Percentiles rank a stretch among this genome's conserved stretches.
phyloP scores from a whole-genome alignment of 1,284 basidiomycete genomes.

The Puccinia triticina region DNA sequence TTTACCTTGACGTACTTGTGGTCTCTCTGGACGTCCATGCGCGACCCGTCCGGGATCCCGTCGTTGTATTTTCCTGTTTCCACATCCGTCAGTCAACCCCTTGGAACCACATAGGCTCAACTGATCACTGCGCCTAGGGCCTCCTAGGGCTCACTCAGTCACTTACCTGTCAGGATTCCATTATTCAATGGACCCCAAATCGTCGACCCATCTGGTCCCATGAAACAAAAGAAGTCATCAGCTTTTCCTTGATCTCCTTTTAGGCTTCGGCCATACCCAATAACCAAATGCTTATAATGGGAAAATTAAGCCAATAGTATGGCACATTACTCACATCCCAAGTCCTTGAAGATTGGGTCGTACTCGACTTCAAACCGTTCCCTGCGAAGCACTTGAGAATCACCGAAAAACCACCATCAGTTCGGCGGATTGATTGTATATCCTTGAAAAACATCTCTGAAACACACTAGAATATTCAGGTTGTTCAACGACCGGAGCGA shows the following conservation, averaged over 20 bases:
- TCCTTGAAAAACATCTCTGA: not conserved
- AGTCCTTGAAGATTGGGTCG: slow-evolving; percentile 56
- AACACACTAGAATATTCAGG: slow-evolving; percentile 64
- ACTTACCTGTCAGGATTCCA: slow-evolving; percentile 63
- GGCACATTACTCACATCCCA: slow-evolving; percentile 51
- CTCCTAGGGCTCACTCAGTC: slow-evolving; percentile 31
- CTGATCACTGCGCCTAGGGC: not conserved
- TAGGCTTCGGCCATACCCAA: not conserved
- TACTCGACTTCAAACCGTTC: slow-evolving; percentile 81
- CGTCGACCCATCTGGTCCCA: slow-evolving; percentile 68
- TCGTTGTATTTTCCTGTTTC: slow-evolving; percentile 68
- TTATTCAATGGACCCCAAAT: slow-evolving; percentile 74
- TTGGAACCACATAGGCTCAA: no score
- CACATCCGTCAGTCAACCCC: not conserved
- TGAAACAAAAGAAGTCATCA: not conserved
- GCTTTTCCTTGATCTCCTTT: not conserved
- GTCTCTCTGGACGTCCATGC: slow-evolving; percentile 67
- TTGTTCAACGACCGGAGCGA: slow-evolving; percentile 77
- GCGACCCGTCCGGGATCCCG: slow-evolving; percentile 68
- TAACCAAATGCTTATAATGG: no score
- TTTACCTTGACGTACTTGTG: no score
- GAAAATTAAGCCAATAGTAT: no score
- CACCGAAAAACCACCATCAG: not conserved
- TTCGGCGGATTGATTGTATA: slow-evolving; percentile 63
- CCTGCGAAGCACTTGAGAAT: slow-evolving; percentile 69